Base-by-base conservation (phyloP, 2,329 filamentous ascomycete genomes). In the Myotisia sp. region DNA sequence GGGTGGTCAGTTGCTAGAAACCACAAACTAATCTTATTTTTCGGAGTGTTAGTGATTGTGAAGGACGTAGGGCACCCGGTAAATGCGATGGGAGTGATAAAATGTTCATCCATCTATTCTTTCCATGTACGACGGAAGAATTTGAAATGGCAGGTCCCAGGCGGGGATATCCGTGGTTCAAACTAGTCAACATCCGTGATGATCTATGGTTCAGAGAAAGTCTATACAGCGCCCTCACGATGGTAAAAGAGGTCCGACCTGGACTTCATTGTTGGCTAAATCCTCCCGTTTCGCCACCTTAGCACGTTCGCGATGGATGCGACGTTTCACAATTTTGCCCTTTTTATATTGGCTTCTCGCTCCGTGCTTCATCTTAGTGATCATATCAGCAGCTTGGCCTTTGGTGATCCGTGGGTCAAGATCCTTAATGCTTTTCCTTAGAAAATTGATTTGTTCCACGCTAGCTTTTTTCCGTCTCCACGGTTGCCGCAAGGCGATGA, bases 361-460 rank as follows among this genome's bases (percentile, higher is more conserved):
- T 1, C 86, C 86, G 51, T 87, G 79, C 55, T 78, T 86, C 38
- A 93, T 53, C 55, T 90, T 90, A 10, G 82, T 92, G 43, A 94
- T 92, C 81, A 92, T 87, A 50, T 93, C 85, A 2, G 68, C 70
- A 4, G 84, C 85, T 49, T 72, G 73, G 4, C 86, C 86, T 54
- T 85, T 92, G n/a, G 70, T 83, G 36, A 92, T 50, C 20, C 73
- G 66, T 0, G 60, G 58, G 0, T 57, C 45, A 1, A 60, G 69
- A 3, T 70, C 59, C 2, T 71, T 70, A 16, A 56, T 48, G n/a
- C 51, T 29, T 22, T 55, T 55, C 38, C 65, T 65, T 23, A 67
- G 44, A 36, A 64, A 54, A 4, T 47, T 44, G 10, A 65, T 31
- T 35, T 67, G 74, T 2, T 59, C 59, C 16, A 62, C 47, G 0